Evolutionary conservation across 2,329 filamentous ascomycete genomes (phyloP).

Genomic region (Dactylellina haptotyla): DNA sequence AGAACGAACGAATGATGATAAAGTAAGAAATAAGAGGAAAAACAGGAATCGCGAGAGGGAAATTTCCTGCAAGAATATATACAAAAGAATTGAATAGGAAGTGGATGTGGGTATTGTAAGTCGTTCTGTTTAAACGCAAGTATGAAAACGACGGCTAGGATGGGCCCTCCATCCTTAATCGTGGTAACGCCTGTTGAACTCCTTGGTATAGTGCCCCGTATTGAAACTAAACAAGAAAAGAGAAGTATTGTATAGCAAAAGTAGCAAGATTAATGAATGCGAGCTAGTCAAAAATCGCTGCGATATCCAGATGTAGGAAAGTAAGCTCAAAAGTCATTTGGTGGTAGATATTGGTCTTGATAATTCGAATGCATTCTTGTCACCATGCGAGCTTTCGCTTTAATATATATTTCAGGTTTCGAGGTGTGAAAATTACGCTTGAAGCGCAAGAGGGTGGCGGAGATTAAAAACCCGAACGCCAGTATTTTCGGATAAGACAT

Average conservation of each 20-base stretch:
- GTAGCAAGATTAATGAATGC: neutral
- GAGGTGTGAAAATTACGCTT: neutral
- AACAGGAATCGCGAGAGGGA: no score
- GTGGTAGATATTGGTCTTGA: no score
- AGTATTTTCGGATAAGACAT: conserved; percentile 23
- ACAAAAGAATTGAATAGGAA: no score
- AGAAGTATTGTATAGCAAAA: neutral
- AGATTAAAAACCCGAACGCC: neutral
- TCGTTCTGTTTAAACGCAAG: neutral
- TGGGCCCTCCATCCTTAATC: neutral
- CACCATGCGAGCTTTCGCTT: no score
- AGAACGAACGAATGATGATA: neutral
- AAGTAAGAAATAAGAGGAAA: neutral
- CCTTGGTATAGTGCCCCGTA: neutral
- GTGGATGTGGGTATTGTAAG: neutral
- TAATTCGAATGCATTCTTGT: no score
- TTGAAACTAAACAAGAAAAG: neutral
- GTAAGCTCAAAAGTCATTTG: no score
- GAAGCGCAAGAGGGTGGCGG: neutral
- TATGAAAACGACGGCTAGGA: neutral
- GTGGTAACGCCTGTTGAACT: neutral
- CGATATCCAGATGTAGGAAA: neutral
- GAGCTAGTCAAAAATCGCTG: neutral
- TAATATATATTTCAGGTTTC: no score
- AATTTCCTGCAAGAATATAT: no score